A percentile compares a stretch with the other conserved stretches of the same genome.
Conservation (phyloP, 2,329 filamentous ascomycete genomes). For the Aspergillus ochraceus region DNA sequence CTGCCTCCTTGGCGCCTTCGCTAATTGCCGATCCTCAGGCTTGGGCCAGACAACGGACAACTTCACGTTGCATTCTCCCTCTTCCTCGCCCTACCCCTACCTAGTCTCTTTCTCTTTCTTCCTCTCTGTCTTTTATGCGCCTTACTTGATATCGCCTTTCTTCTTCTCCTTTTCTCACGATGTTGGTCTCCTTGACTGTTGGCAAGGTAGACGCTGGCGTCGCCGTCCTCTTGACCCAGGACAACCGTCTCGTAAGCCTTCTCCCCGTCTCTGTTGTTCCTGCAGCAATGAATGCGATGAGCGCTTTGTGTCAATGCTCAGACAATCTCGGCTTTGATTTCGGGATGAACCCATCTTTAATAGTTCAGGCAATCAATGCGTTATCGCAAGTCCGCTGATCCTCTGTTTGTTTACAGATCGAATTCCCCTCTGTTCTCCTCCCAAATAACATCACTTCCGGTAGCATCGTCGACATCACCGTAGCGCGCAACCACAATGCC, state of each 20-base stretch:
- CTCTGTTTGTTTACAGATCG: constrained; percentile 65
- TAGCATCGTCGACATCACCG: constrained; percentile 96
- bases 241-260: constrained; percentile 82
- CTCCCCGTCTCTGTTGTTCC: constrained; percentile 8
- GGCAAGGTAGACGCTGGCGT: constrained; percentile 99
- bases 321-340: neutral
- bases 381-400: neutral
- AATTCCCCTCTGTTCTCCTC: constrained; percentile 96
- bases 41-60: constrained; percentile 7
- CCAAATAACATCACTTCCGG: constrained; percentile 93
- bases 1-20: constrained; percentile 30
- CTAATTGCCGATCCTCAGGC: constrained; percentile 30
- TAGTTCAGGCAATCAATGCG: neutral
- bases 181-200: constrained; percentile 97
- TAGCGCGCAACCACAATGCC: constrained; percentile 78
- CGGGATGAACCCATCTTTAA: neutral
- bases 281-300: constrained; percentile 4
- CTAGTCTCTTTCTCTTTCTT: neutral
- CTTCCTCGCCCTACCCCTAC: constrained; percentile 16
- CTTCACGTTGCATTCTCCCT: constrained; percentile 13
- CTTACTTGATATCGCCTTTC: neutral
- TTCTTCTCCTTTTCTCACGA: constrained; percentile 43
- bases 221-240: constrained; percentile 91
- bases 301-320: neutral
- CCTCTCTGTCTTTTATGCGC: constrained; percentile 3